These are phyloP conservation scores for Aquilaria agallochum DNA, from an alignment of 441 rosid genomes.

Conservation along the genomic window DNA sequence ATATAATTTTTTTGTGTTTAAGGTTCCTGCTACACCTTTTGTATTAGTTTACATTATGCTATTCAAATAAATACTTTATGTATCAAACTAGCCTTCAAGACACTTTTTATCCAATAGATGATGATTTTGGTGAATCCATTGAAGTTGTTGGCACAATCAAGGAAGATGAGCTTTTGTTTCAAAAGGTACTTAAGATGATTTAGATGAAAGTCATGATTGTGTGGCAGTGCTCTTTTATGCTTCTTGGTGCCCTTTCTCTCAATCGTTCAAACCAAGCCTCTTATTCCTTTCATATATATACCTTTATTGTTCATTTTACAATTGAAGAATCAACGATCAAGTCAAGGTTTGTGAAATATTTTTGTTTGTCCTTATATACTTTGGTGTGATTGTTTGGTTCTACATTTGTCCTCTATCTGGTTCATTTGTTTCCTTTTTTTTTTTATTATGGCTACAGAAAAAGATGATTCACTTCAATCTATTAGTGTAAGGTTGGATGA, in stretches of 20 bases:
- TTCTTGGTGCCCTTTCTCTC: slow-evolving; percentile 93
- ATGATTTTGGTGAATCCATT: slow-evolving; percentile 23
- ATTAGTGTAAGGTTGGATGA: no score
- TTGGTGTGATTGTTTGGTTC: no score
- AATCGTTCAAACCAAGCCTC: slow-evolving; percentile 63
- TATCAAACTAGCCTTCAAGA: slow-evolving; percentile 21
- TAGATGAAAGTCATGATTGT: slow-evolving; percentile 46
- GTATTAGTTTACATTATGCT: no score
- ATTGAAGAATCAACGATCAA: slow-evolving; percentile 74
- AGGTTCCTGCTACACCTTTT: no score
- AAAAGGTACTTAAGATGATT: slow-evolving; percentile 57
- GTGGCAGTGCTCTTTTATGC: slow-evolving; percentile 92
- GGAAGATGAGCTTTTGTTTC: slow-evolving; percentile 84
- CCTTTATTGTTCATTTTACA: slow-evolving; percentile 68
- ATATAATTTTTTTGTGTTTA: no score
- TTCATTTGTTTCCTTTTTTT: no score
- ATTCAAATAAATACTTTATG: no score
- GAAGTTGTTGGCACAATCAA: slow-evolving; percentile 41
- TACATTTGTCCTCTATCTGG: not conserved
- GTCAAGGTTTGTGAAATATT: slow-evolving; percentile 58
- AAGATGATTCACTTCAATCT: no score
- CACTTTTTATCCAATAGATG: slow-evolving; percentile 29
- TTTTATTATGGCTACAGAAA: no score
- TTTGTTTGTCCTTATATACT: no score
- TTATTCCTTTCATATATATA: slow-evolving; percentile 30